These are phyloP conservation scores for Jamesozyma piceae DNA, from an alignment of 805 yeast species.

Conservation along the genomic window DNA sequence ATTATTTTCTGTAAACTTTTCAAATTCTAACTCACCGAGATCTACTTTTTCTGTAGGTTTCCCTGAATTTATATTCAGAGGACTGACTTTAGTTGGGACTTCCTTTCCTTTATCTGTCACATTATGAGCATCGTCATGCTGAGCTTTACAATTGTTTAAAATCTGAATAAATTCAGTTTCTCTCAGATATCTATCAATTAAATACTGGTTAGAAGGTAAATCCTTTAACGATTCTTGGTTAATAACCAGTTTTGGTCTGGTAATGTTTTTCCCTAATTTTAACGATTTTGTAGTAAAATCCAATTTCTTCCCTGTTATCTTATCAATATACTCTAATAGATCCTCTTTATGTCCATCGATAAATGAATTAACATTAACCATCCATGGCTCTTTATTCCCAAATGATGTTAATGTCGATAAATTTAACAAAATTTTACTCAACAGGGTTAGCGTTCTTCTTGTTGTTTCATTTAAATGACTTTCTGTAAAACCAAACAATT, in stretches of 20 bases:
- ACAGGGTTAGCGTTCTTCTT: slow-evolving; percentile 69
- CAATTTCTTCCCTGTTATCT: slow-evolving; percentile 58
- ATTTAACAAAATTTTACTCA: slow-evolving; percentile 72
- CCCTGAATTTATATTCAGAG: background rate
- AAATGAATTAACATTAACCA: slow-evolving; percentile 61
- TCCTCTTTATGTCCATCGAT: slow-evolving; percentile 48
- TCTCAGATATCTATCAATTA: slow-evolving; percentile 56
- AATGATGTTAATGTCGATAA: slow-evolving; percentile 70
- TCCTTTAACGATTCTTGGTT: slow-evolving; percentile 46
- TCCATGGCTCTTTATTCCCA: slow-evolving; percentile 76
- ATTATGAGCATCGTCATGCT: slow-evolving; percentile 8
- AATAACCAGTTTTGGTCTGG: slow-evolving; percentile 44
- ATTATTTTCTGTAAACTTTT: slow-evolving; percentile 25
- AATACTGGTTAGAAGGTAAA: slow-evolving; percentile 57
- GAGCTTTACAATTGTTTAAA: slow-evolving; percentile 9
- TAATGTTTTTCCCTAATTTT: slow-evolving; percentile 47
- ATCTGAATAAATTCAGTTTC: slow-evolving; percentile 46
- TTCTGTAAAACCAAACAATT: slow-evolving; percentile 62
- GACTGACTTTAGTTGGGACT: background rate
- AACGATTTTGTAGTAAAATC: slow-evolving; percentile 53
- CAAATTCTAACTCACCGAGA: slow-evolving; percentile 28
- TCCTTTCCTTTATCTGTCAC: no score
- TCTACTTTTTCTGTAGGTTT: background rate
- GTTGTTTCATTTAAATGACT: slow-evolving; percentile 61
- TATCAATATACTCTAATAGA: slow-evolving; percentile 59